Base-by-base conservation (phyloP, 176 grass and related monocot species). In the Urochloa ruziziensis region DNA sequence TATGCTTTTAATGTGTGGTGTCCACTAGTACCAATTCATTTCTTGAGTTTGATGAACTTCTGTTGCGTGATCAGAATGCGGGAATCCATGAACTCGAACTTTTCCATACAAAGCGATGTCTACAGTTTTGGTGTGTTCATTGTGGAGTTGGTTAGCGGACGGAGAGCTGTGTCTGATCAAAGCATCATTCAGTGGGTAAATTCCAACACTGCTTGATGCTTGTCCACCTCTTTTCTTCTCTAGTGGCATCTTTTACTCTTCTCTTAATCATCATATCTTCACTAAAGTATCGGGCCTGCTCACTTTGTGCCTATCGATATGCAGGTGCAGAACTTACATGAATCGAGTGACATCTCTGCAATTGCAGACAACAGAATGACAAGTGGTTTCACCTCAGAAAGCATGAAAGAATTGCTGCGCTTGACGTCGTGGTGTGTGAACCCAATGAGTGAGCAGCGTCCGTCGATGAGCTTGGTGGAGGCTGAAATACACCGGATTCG, bases 91-190 rank as follows among this genome's bases (percentile, higher is more conserved):
- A 79, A 25, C 73, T 94, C 80, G 52, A 84, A 25, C 63, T 99
- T 94, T 68, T 90, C 86, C 43, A 44, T 89, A 79, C 87, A 83
- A 75, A 96, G 88, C 15, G 93, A 99, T 86, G 85, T 96, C 27
- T 99, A 99, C 86, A 90, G 93, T 89, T 99, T 96, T 61, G 97
- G 97, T 11, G 89, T 99, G 29, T 99, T 99, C 84, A 83, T 99
- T 85, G 49, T 96, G 53, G 97, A 96, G 86, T 78, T 99, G 81
- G 66, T 96, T 67, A 92, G 89, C 40, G 97, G 97, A 56, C 76
- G 17, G 60, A 90, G 84, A 39, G 89, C 70, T 60, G 37, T 42
- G 23, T 89, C 83, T 70, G 89, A 96, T 85, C 88, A 87, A 91
- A 85, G 58, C 83, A 87, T 94, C 63, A 86, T 96, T 75, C 83